These are phyloP conservation scores for Globisporangium cylindrosporum DNA, from an alignment of 352 stramenopile species.

Conservation along the genomic window DNA sequence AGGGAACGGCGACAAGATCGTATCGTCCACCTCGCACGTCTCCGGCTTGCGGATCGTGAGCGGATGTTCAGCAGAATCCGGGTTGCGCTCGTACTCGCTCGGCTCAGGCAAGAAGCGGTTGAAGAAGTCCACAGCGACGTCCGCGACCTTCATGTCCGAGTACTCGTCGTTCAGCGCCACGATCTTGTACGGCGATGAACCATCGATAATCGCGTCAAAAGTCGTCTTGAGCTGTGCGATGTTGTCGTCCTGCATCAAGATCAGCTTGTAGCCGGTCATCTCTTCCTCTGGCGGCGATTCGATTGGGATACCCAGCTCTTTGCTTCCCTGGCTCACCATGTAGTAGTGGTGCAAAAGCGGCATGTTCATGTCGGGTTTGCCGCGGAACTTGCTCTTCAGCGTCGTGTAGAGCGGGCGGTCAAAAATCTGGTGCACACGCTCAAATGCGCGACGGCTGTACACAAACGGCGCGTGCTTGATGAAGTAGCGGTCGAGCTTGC, in stretches of 20 bases:
- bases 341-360: conserved; percentile 86
- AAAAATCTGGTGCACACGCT: conserved; percentile 86
- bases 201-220: conserved; percentile 66
- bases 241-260: conserved; percentile 85
- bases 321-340: conserved; percentile 78
- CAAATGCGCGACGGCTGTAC: conserved; percentile 83
- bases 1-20: conserved; percentile 63
- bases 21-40: conserved; percentile 72
- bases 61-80: conserved; percentile 32
- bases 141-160: conserved; percentile 72
- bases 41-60: conserved; percentile 62
- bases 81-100: conserved; percentile 65
- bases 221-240: conserved; percentile 63
- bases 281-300: conserved; percentile 67
- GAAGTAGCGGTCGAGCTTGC: conserved; percentile 73
- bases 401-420: conserved; percentile 78
- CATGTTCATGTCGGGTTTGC: conserved; percentile 88
- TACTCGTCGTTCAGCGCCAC: conserved; percentile 89
- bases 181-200: conserved; percentile 67
- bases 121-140: conserved; percentile 69
- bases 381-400: conserved; percentile 83
- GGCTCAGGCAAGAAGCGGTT: conserved; percentile 65
- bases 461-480: conserved; percentile 89
- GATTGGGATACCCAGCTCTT: conserved; percentile 78
- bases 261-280: conserved; percentile 82